These are phyloP conservation scores for Xylariomycetidae sp. DNA, from an alignment of 2,329 filamentous ascomycete species.

Conservation along the genomic window DNA sequence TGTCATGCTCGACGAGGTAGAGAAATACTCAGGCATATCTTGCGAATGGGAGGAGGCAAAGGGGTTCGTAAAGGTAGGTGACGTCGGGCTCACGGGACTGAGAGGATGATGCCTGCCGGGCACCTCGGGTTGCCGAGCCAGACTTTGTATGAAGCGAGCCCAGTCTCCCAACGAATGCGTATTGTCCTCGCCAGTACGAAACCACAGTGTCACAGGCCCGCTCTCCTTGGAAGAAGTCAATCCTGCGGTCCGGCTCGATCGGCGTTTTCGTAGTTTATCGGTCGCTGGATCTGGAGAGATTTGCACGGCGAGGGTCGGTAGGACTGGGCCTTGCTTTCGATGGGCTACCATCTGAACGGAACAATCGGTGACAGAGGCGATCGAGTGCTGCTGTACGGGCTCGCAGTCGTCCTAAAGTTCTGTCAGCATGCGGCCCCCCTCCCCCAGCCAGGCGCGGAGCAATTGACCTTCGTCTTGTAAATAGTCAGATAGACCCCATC, in stretches of 20 bases:
- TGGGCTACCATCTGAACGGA: constrained; percentile 55
- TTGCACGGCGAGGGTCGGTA: constrained; percentile 56
- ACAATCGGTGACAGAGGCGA: constrained; percentile 50
- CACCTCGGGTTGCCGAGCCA: constrained; percentile 35
- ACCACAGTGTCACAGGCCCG: constrained; percentile 47
- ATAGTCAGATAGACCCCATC: constrained; percentile 48
- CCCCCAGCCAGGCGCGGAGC: constrained; percentile 2
- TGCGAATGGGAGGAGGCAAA: constrained; percentile 38
- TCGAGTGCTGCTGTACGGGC: constrained; percentile 48
- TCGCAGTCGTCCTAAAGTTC: constrained; percentile 46
- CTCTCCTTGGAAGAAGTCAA: constrained; percentile 49
- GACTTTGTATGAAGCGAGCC: constrained; percentile 46
- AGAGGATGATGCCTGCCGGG: constrained; percentile 37
- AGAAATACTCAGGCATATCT: constrained; percentile 37
- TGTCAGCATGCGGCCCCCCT: constrained; percentile 10
- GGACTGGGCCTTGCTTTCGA: constrained; percentile 55
- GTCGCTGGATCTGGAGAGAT: constrained; percentile 45
- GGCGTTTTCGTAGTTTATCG: constrained; percentile 59
- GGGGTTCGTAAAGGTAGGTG: constrained; percentile 50
- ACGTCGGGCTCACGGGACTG: constrained; percentile 49
- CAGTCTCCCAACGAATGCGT: constrained; percentile 54
- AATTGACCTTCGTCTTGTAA: constrained; percentile 51
- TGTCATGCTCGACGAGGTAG: constrained; percentile 41
- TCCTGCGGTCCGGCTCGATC: constrained; percentile 59
- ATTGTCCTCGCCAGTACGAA: constrained; percentile 52